Base-by-base conservation (phyloP, 2,329 filamentous ascomycete genomes). In the Verticillium klebahnii region DNA sequence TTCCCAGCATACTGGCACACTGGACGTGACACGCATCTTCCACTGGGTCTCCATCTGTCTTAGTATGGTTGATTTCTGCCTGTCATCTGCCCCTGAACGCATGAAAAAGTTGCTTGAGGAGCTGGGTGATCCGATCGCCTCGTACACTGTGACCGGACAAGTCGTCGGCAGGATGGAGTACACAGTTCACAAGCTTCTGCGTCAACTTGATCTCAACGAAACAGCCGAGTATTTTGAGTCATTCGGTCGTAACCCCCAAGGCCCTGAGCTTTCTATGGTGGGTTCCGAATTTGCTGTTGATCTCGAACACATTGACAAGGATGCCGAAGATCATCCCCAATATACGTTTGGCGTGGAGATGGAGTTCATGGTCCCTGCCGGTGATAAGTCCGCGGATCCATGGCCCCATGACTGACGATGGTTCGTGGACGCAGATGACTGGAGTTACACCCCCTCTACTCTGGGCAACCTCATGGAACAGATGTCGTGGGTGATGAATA, bases 271-370 rank as follows among this genome's bases (percentile, higher is more conserved):
- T 19, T 23, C 8, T 2, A 19, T 14, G 32, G n/a, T 29, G 6
- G 57, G 25, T 14, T 40, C n/a, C 25, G 19, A 9, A 17, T 55
- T 36, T 5, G 37, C 57, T 32, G 40, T 64, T n/a, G 40, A 64
- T 14, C 39, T 64, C 19, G 39, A 29, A 2, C 39, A 14, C 5
- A 17, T 56, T 2, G 25, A 32, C 12, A 32, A n/a, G 29, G 31
- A 60, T 19, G 56, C 50, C 1, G 23, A 36, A 15, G 29, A 36
- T 19, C 17, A 61, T 2, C 36, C 59, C 7, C 63, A 59, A 0
- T 63, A 61, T 32, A 61, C 63, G 9, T 64, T 63, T n/a, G 63
- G 63, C 29, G 14, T 63, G 25, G 63, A 64, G n/a, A 19, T 63
- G 12, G 63, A 64, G 19, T 63, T 63, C 19, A 29, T 64, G 19